Evolutionary conservation across 306 rosid genomes (phyloP).

Genomic region (cucumber (Cucumis sativus)): DNA sequence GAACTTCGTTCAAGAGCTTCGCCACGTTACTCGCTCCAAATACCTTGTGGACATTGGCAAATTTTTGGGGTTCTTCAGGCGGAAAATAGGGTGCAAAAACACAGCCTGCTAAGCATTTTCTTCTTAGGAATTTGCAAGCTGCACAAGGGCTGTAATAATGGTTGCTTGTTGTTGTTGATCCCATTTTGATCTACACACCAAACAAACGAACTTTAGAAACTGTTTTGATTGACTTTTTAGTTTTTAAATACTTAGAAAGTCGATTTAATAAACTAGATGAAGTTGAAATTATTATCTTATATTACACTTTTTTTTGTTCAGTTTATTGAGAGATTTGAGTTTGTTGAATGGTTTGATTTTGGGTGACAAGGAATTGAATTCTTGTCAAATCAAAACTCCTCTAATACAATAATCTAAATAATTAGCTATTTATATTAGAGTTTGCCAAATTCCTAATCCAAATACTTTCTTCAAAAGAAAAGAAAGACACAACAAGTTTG

Average conservation of each 20-base stretch:
- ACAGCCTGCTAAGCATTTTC: conserved; percentile 88
- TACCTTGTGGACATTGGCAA: conserved; percentile 85
- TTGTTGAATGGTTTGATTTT: not conserved
- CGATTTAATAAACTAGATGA: no score
- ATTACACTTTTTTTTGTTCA: not conserved
- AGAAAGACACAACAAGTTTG: not conserved
- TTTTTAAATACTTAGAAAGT: no score
- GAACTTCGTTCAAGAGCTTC: conserved; percentile 84
- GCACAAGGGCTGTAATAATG: conserved; percentile 78
- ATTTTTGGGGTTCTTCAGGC: conserved; percentile 94
- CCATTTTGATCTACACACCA: conserved; percentile 17
- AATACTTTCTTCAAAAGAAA: not conserved
- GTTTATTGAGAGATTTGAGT: not conserved
- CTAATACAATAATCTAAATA: not conserved
- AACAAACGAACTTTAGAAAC: no score
- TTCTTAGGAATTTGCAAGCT: conserved; percentile 87
- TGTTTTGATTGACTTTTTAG: no score
- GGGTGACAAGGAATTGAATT: not conserved
- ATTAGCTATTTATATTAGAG: not conserved
- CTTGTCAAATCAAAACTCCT: not conserved
- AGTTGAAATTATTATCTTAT: not conserved
- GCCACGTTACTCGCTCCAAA: conserved; percentile 95
- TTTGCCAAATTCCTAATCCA: not conserved
- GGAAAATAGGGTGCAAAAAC: conserved; percentile 88
- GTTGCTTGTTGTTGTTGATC: not conserved